Evolutionary conservation across 768 basidiomycete genomes (phyloP), one percentile per base, ranked within the genome.

Genomic region (Tylopilus intermedius): DNA sequence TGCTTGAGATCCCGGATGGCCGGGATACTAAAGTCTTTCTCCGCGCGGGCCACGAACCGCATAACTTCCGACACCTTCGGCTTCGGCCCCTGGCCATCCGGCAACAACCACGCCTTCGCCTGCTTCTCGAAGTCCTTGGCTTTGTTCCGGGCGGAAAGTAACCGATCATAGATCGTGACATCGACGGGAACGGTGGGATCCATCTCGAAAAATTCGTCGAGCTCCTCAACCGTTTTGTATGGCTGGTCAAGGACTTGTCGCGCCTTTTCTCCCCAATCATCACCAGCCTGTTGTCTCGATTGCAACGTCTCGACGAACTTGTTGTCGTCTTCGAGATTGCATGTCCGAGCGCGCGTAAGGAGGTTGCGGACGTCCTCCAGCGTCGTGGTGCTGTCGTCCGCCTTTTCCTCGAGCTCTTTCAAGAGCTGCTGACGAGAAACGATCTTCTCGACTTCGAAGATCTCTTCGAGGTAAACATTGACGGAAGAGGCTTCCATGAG

Each of bases 381-480:
- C 22, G 86, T 84, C 49, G 89, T 68, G 22, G 74, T 68, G 4
- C 67, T 70, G 43, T 92, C 89, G 45, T 90, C 85, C 22, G 87
- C 70, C 56, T 80, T 85, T 47, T 83, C 82, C 57, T 87, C 82
- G 35, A 95, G 72, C 61, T 94, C 91, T 54, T 72, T 77, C 56
- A 89, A 70, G 55, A 95, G 80, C 61, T 86, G 82, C 62, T 89
- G 83, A 10, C 90, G 81, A 51, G 87, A 80, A 22, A 91, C 86
- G 51, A 94, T 84, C 69, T 82, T 86, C 72, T 89, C 84, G 18
- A 96, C 77, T 56, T 86, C 82, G 15, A 75, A 65, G 13, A 94
- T 73, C 66, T 94, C 90, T 13, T 91, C 87, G 18, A 95, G 74
- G 46, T 83, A 77, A n/a, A 95, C 85, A 58, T 92, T 93, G 49